Evolutionary conservation across 169 alveolate genomes (phyloP), one percentile per base, ranked within the genome.

Genomic region (Plasmodium blacklocki): DNA sequence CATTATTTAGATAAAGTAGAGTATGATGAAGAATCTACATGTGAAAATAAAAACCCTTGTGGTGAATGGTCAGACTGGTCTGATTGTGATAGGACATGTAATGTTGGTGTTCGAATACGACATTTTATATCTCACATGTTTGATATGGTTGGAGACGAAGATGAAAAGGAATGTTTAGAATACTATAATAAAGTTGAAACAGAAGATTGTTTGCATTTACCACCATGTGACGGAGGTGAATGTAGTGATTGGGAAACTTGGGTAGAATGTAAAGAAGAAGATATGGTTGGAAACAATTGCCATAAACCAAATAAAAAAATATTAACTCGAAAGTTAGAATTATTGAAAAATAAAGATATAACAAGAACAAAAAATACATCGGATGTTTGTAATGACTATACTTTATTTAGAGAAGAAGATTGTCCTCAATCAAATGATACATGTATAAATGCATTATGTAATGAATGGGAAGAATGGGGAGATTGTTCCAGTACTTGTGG

Each of bases 401-500:
- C 49, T 6, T 29, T 78, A 9, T 78, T 78, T 54, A 78, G 78
- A 66, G 89, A 78, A 66, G 89, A 78, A 66, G 89, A 78, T 21
- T 78, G 89, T 47, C 78, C 89, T 15, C 59, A n/a, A 59, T 12
- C 45, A 19, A 71, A 58, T 49, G 26, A 71, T n/a, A 68, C 76
- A 39, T 78, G 89, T 47, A 67, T 49, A 45, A 64, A 78, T 56
- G 89, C 89, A 15, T 43, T 78, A 59, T 78, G 89, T 52, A 78
- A 78, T 70, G 89, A 78, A 56, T 78, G 89, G 89, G 89, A 78
- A 49, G 89, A 78, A 18, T 78, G 89, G 89, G 89, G 74, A 78
- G 70, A 67, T n/a, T 78, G 89, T 19, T 78, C 89, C 39, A 56
- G 68, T 26, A 78, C 89, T 6, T 78, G 89, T 59, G 89, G 89